Evolutionary conservation across 2,329 filamentous ascomycete genomes (phyloP).

Genomic region (Pseudocercospora fijiensis): DNA sequence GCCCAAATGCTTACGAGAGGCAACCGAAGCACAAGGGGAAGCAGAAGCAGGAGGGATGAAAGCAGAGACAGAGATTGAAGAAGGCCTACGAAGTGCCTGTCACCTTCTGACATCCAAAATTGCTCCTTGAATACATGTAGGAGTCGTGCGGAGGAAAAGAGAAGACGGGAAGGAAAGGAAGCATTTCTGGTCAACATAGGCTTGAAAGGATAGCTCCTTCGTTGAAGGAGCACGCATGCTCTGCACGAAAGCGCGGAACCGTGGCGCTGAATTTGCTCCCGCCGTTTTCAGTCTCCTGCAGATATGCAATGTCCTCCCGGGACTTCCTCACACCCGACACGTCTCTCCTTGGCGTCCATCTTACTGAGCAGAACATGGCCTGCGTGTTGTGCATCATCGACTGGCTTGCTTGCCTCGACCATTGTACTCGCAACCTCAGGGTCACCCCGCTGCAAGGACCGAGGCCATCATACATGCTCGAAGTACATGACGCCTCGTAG

Average conservation of each 20-base stretch:
- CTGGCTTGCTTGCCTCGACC: too few species aligned
- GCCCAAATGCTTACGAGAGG: conserved; percentile 80
- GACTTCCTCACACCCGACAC: neutral
- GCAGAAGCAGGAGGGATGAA: conserved; percentile 33
- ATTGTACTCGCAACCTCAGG: too few species aligned
- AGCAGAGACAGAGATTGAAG: neutral
- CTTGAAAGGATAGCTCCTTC: neutral
- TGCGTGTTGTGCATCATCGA: neutral
- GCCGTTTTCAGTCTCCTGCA: neutral
- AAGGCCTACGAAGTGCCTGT: too few species aligned
- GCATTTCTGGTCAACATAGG: neutral
- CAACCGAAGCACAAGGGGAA: conserved; percentile 56
- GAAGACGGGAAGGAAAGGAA: neutral
- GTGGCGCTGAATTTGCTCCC: neutral
- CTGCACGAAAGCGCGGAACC: neutral
- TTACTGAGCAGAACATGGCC: neutral
- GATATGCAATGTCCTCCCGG: too few species aligned
- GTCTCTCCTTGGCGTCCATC: neutral
- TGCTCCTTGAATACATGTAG: too few species aligned
- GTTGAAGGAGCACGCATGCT: neutral
- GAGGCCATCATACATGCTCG: too few species aligned
- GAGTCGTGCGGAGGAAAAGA: too few species aligned
- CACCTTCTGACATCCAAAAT: too few species aligned
- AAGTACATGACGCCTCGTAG: neutral
- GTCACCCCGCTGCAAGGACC: too few species aligned